Evolutionary conservation across 805 yeast genomes (phyloP).

Genomic region (Candida montana): DNA sequence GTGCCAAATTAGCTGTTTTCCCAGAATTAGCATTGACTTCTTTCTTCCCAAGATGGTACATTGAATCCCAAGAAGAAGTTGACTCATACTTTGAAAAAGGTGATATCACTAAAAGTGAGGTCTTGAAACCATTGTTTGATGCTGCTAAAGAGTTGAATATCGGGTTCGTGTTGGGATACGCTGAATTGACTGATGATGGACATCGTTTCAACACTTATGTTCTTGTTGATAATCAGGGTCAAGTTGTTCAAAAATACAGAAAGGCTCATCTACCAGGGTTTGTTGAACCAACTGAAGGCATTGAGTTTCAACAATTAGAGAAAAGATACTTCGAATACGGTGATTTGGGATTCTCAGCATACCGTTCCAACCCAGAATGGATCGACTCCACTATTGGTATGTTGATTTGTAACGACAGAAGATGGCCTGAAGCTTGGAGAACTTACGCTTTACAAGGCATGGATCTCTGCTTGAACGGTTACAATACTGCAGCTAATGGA

Average conservation of each 20-base stretch:
- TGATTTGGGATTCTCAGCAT: constrained; percentile 33
- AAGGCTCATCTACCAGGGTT: constrained; percentile 34
- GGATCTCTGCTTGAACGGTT: constrained; percentile 34
- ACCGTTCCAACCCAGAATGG: constrained; percentile 30
- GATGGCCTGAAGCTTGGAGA: constrained; percentile 41
- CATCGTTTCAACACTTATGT: constrained; percentile 32
- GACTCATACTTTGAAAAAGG: constrained; percentile 33
- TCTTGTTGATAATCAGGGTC: constrained; percentile 29
- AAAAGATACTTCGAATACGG: constrained; percentile 35
- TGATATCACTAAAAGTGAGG: constrained; percentile 26
- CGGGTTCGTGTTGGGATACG: constrained; percentile 33
- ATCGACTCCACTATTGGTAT: constrained; percentile 33
- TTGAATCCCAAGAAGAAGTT: constrained; percentile 30
- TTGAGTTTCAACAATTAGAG: constrained; percentile 33
- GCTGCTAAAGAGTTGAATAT: constrained; percentile 25
- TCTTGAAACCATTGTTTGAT: constrained; percentile 28
- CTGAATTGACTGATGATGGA: constrained; percentile 34
- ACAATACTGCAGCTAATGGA: constrained; percentile 33
- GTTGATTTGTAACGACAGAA: constrained; percentile 36
- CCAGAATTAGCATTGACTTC: constrained; percentile 34
- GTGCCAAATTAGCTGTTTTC: constrained; percentile 30
- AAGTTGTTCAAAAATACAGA: constrained; percentile 29
- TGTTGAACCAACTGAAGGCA: constrained; percentile 29
- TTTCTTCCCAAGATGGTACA: constrained; percentile 33
- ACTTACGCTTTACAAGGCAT: constrained; percentile 34